phyloP scores from a whole-genome alignment of 164 flowering plant species.

The Vitis rupestris region DNA sequence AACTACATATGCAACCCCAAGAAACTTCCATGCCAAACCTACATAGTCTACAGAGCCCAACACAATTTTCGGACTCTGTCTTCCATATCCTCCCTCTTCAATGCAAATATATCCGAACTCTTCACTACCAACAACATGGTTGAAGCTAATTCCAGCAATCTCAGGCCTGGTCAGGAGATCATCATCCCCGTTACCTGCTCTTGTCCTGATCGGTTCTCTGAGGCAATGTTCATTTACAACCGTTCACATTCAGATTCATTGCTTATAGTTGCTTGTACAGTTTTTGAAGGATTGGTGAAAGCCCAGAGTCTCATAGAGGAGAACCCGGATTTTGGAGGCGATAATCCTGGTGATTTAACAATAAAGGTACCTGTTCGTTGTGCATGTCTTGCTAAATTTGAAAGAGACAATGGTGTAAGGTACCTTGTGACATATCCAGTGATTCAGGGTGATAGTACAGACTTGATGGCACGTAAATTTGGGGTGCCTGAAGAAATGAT shows the following conservation, averaged over 20 bases:
- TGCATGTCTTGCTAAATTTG: slow-evolving; percentile 40
- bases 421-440: slow-evolving; percentile 56
- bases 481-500: slow-evolving; percentile 23
- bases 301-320: slow-evolving; percentile 19
- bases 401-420: slow-evolving; percentile 14
- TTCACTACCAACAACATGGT: slow-evolving; percentile 31
- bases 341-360: background rate
- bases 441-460: slow-evolving; percentile 20
- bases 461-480: slow-evolving; percentile 26
- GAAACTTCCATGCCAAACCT: slow-evolving; percentile 30
- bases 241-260: slow-evolving; percentile 14
- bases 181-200: slow-evolving; percentile 40
- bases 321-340: slow-evolving; percentile 16
- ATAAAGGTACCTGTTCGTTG: slow-evolving; percentile 42
- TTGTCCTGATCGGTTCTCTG: slow-evolving; percentile 33
- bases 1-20: slow-evolving; percentile 34
- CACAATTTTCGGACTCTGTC: slow-evolving; percentile 21
- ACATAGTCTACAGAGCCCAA: slow-evolving; percentile 46
- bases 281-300: slow-evolving; percentile 42
- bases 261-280: slow-evolving; percentile 31
- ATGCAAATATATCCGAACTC: slow-evolving; percentile 15
- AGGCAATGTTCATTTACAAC: slow-evolving; percentile 27
- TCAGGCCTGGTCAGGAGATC: slow-evolving; percentile 37
- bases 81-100: slow-evolving; percentile 38
- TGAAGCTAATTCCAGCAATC: slow-evolving; percentile 13